phyloP scores from a whole-genome alignment of 495 filamentous ascomycete species.

The Xylaria curta region DNA sequence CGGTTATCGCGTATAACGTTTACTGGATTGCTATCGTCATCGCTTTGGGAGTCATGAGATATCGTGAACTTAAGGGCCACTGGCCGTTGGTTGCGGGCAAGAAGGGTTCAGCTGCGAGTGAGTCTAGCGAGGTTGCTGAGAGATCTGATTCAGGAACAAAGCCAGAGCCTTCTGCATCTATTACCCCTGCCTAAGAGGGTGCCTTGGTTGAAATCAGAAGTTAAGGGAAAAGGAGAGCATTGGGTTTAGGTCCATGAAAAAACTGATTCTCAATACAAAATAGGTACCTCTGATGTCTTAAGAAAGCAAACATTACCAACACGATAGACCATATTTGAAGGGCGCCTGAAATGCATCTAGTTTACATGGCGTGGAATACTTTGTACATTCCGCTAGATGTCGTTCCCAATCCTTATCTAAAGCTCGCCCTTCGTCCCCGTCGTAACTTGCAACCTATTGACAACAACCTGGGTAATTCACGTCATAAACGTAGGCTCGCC shows the following conservation, averaged over 20 bases:
- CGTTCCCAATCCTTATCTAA: neutral
- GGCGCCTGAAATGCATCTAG: neutral
- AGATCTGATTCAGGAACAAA: neutral
- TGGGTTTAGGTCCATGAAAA: neutral
- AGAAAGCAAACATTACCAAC: neutral
- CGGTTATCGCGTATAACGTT: constrained; percentile 84
- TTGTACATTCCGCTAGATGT: neutral
- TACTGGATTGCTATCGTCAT: constrained; percentile 79
- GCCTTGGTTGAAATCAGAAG: neutral
- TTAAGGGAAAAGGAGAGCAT: neutral
- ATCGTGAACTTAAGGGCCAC: constrained; percentile 69
- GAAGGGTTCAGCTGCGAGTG: constrained; percentile 2
- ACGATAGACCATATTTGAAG: neutral
- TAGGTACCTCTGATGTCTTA: neutral
- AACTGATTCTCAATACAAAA: neutral
- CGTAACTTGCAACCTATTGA: neutral
- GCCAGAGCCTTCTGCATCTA: constrained; percentile 13
- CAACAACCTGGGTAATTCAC: neutral
- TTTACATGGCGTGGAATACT: neutral
- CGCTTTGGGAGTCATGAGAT: constrained; percentile 67
- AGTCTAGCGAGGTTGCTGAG: neutral
- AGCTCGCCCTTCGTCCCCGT: neutral
- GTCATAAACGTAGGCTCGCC: neutral
- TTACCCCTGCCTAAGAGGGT: neutral
- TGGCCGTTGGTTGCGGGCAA: constrained; percentile 64